Conservation (phyloP, 306 rosid genomes). For the Pyrus pyrifolia region DNA sequence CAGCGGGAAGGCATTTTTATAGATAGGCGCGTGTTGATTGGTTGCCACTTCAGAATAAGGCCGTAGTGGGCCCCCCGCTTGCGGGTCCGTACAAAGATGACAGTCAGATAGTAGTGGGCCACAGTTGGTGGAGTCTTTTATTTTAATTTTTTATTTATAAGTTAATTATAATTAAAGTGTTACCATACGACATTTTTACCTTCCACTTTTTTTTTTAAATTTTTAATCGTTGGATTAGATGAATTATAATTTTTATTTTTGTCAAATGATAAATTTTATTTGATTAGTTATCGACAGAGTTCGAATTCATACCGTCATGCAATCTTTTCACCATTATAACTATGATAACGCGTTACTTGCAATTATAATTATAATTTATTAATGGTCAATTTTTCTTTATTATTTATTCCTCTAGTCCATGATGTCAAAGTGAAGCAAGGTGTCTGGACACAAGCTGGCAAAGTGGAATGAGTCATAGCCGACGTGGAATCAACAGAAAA, state of each 20-base stretch:
- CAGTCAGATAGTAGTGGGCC: not conserved
- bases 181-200: too few relatives aligned
- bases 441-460: slow-evolving; percentile 1
- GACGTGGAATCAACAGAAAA: not conserved
- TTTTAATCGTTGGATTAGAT: accelerated
- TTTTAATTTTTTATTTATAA: not conserved
- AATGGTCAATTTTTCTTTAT: not conserved
- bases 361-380: too few relatives aligned
- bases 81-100: not conserved
- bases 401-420: not conserved
- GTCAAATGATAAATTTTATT: too few relatives aligned
- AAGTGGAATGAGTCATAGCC: not conserved
- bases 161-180: too few relatives aligned
- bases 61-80: not conserved
- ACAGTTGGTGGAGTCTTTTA: not conserved
- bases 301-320: accelerated
- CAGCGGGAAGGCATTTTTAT: not conserved
- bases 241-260: too few relatives aligned
- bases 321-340: accelerated
- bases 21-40: not conserved
- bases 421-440: not conserved
- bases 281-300: accelerated
- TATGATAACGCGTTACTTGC: too few relatives aligned
- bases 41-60: not conserved
- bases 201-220: too few relatives aligned